Evolutionary conservation across 768 basidiomycete species (phyloP), one percentile per base, ranked within the genome.

Genomic region (Aureoboletus auriporus): DNA sequence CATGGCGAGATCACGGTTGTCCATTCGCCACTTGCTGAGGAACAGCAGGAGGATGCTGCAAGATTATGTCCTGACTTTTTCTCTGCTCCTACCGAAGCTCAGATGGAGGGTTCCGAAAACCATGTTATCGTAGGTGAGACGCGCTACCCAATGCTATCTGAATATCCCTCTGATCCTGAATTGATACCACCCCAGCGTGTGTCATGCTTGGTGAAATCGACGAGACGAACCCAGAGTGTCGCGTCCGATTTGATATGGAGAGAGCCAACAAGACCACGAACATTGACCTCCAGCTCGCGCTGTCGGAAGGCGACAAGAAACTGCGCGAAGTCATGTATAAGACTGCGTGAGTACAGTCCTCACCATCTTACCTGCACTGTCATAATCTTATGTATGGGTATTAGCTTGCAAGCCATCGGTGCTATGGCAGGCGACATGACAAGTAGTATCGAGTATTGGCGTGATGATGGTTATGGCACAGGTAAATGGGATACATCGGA

Each of bases 11-110:
- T 59, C 5, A 49, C 58, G 3, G 49, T 39, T 1, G 26, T 50
- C 7, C 46, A 54, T 34, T 46, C 53, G 3, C 57, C 57, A 1
- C 30, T 51, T 42, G 52, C 49, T 6, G 34, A 47, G 31, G 28
- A 37, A 12, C 47, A 49, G 11, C 41, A 34, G n/a, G 56, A 39
- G 8, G 57, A 58, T 27, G 52, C 46, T 41, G 47, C 51, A 14
- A 46, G 57, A 9, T 41, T 57, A 16, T 58, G 48, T 35, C 57
- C 56, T 0, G 52, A 58, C 39, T 58, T 43, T 39, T 53, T 46
- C 14, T 45, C 52, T n/a, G 49, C 57, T 17, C 47, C 57, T 8
- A 58, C 33, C 8, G 16, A 35, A 16, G 48, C 49, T 9, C 57
- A 58, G 28, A 28, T 58, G 17, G 17, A 16, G 1, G 56, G 46